Base-by-base conservation (phyloP, 441 rosid species). In the Populus hybrid region DNA sequence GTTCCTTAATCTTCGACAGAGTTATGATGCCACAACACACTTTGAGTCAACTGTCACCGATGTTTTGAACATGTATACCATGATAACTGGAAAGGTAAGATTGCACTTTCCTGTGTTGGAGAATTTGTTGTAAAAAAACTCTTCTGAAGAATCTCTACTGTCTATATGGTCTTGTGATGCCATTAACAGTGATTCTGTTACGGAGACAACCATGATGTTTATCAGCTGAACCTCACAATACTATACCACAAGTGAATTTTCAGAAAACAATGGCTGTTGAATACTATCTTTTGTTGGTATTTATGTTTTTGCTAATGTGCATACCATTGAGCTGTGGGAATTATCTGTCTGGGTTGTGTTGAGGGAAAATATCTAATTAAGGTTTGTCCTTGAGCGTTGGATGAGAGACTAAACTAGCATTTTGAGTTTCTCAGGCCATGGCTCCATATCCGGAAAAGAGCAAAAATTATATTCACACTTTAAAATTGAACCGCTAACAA, bases 1-100 rank as follows among this genome's bases (percentile, higher is more conserved):
- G 46, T 63, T 36, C 34, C 67, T 38, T 67, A 61, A 69, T 78
- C 46, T 75, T 70, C 72, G 73, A 84, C 94, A 93, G 98, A 93
- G 98, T 77, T 93, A 93, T 79, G 98, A 93, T 87, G 87, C 98
- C 67, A 90, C 96, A 66, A 90, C 95, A 46, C 93, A 92, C 84
- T 92, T 93, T 68, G 96, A 93, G 82, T 85, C 95, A 24, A 93
- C 95, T 66, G 96, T 93, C n/a, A 79, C 77, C 6, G 96, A 93
- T 84, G 96, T 93, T 71, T 83, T 93, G 70, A 86, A 84, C 84
- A 89, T 90, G 96, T 93, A 93, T 75, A 85, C 89, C 80, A 28
- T 89, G 87, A 90, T 93, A 81, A 93, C 98, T 1, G 98, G 98
- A 82, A 93, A 93, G 98, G 98, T 90, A 81, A 78, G 73, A 18